Conservation (phyloP, 2,329 filamentous ascomycete species). For the Aspergillus viridinutans region DNA sequence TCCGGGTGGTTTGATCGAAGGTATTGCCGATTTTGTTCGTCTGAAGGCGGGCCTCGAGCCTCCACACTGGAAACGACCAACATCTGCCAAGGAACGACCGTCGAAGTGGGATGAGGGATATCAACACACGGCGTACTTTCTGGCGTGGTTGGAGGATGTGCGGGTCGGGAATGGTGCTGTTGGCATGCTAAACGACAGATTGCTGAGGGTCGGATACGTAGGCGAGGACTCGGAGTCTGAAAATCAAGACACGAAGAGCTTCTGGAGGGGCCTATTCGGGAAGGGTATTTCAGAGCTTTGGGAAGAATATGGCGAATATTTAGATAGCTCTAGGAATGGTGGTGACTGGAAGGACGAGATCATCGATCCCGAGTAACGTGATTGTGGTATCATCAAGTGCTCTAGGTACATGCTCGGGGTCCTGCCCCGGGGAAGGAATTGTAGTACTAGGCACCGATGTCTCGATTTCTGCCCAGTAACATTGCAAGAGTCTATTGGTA, state of each 20-base stretch:
- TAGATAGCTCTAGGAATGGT: constrained; percentile 33
- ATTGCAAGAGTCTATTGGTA: not conserved
- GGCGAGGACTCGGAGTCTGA: constrained; percentile 19
- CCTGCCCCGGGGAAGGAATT: not conserved
- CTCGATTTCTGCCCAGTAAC: not conserved
- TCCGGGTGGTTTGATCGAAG: constrained; percentile 79
- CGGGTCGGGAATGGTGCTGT: constrained; percentile 67
- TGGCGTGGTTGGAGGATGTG: constrained; percentile 76
- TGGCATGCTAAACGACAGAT: constrained; percentile 44
- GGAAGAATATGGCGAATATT: constrained; percentile 61
- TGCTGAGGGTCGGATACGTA: constrained; percentile 34
- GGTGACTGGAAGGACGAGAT: constrained; percentile 28
- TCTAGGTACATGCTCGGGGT: not conserved
- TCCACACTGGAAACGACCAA: constrained; percentile 71
- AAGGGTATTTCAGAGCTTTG: constrained; percentile 65
- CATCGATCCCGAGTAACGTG: constrained; percentile 14
- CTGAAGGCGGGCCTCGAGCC: constrained; percentile 68
- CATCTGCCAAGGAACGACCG: constrained; percentile 42
- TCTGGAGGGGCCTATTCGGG: constrained; percentile 56
- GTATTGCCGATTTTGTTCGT: constrained; percentile 89
- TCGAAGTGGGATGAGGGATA: constrained; percentile 85
- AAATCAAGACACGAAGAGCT: constrained; percentile 12
- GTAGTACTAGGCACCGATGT: not conserved
- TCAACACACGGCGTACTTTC: constrained; percentile 84
- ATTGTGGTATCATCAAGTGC: constrained; percentile 1